phyloP scores from a whole-genome alignment of 345 rosid genomes.

The Sonneratia caseolaris region DNA sequence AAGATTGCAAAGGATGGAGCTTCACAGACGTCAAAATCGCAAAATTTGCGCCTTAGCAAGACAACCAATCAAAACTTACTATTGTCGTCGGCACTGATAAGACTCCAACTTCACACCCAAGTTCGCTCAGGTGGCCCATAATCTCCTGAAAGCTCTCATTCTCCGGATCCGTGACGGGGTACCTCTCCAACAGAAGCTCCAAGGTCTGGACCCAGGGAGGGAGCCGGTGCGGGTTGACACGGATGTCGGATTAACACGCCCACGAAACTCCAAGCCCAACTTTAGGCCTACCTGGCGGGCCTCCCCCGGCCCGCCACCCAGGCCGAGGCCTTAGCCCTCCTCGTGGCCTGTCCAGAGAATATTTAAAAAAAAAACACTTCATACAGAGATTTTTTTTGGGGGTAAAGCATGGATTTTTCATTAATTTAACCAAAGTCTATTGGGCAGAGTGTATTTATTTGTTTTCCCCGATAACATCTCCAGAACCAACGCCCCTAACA shows the following conservation, averaged over 20 bases:
- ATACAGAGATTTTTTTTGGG: no score
- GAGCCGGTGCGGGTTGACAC: constrained; percentile 31
- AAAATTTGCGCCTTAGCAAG: no score
- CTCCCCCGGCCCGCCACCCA: constrained; percentile 44
- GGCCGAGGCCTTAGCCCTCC: constrained; percentile 42
- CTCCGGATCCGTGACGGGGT: constrained; percentile 57
- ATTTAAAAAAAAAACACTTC: constrained; percentile 7
- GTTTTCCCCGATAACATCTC: background rate
- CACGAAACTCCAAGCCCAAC: constrained; percentile 13
- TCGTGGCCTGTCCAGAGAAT: constrained; percentile 32
- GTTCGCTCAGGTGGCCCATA: constrained; percentile 49
- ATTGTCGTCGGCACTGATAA: constrained; percentile 31
- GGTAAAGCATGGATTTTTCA: no score
- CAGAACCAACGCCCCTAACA: constrained; percentile 27
- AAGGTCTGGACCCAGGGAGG: constrained; percentile 47
- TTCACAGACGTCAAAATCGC: no score
- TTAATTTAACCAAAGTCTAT: no score
- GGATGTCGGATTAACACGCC: constrained; percentile 54
- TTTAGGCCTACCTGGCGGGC: constrained; percentile 44
- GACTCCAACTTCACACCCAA: constrained; percentile 54
- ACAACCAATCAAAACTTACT: background rate
- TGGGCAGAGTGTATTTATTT: no score
- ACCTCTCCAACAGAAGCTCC: constrained; percentile 40
- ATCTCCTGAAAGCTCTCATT: constrained; percentile 50
- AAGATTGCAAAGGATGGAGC: no score